Base-by-base conservation (phyloP, 2,329 filamentous ascomycete genomes). In the Aspergillus sp. region DNA sequence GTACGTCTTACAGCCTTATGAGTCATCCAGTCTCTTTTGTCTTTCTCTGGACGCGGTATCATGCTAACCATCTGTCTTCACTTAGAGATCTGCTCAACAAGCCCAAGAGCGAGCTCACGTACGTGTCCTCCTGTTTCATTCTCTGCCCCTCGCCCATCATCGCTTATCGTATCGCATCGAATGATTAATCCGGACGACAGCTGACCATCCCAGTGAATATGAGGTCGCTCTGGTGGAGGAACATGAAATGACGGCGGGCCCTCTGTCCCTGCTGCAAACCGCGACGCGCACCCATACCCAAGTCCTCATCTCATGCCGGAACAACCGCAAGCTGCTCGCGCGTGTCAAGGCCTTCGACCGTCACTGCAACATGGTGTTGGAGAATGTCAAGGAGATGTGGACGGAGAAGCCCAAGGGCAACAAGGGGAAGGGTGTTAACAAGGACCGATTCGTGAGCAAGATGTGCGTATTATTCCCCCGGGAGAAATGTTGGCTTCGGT, bases 341-440 rank as follows among this genome's bases (percentile, higher is more conserved):
- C 86, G 93, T 55, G 91, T 98, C 65, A 98, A 98, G 78, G 93
- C 93, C 5, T 98, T 98, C 69, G 93, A 98, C 73, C 81, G 93
- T 52, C 93, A 98, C 74, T 97, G 90, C 81, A 98, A 98, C 75
- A 97, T 98, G 93, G 88, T 95, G 3, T 77, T 96, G 43, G 90
- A 95, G 77, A 95, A 95, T 60, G 90, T 94, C 39, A 94, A 94
- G 79, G 93, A 98, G 75, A 97, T 98, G 91, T 98, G 93, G 93
- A 96, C 90, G 7, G 93, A 98, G 75, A 93, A 87, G 48, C 90
- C 91, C 43, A 79, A 88, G 63, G 83, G 86, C 19, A 85, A 84
- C 56, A 91, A 91, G 57, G 93, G 91, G 77, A 90, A 90, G 74
- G 90, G 90, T 48, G 88, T 97, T 53, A 98, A 98, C 76, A 96